Percentiles rank a stretch among this genome's conserved stretches.
phyloP scores from a whole-genome alignment of 1,139 yeast species.

The Kurtzmaniella natalensis region DNA sequence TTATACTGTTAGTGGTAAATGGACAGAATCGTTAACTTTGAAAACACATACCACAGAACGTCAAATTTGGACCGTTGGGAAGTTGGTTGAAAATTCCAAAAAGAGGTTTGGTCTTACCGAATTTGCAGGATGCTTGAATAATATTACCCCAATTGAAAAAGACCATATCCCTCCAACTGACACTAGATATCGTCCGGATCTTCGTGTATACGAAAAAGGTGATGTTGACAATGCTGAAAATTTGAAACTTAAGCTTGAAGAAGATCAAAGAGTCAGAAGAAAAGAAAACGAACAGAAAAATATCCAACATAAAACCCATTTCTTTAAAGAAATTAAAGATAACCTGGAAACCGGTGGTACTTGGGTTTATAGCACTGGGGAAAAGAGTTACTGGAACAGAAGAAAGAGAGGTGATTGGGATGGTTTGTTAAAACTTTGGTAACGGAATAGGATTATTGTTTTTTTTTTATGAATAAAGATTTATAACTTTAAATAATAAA shows the following conservation, averaged over 20 bases:
- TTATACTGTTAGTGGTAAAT: conserved; percentile 58
- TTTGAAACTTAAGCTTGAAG: conserved; percentile 66
- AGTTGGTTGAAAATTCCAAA: conserved; percentile 53
- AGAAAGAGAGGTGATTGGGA: conserved; percentile 60
- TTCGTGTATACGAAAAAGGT: conserved; percentile 67
- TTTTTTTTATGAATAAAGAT: too few relatives aligned
- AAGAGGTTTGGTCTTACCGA: conserved; percentile 81
- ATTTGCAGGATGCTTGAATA: conserved; percentile 78
- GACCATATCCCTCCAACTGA: conserved; percentile 76
- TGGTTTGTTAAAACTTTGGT: conserved; percentile 53
- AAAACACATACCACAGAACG: conserved; percentile 39
- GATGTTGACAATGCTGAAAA: conserved; percentile 65
- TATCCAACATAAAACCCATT: conserved; percentile 50
- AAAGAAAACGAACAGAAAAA: conserved; percentile 48
- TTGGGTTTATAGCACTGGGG: conserved; percentile 62
- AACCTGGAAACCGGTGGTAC: conserved; percentile 38
- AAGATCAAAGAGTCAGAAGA: conserved; percentile 75
- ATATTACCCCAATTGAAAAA: conserved; percentile 66
- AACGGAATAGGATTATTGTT: too few relatives aligned
- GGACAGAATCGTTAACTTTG: conserved; percentile 63
- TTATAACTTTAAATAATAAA: too few relatives aligned
- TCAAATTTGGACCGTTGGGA: conserved; percentile 63
- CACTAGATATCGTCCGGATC: conserved; percentile 86
- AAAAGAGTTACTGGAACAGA: conserved; percentile 75
- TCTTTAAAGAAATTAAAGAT: conserved; percentile 51